Conservation (phyloP, 2,329 filamentous ascomycete genomes). For the Diaporthe capsici region DNA sequence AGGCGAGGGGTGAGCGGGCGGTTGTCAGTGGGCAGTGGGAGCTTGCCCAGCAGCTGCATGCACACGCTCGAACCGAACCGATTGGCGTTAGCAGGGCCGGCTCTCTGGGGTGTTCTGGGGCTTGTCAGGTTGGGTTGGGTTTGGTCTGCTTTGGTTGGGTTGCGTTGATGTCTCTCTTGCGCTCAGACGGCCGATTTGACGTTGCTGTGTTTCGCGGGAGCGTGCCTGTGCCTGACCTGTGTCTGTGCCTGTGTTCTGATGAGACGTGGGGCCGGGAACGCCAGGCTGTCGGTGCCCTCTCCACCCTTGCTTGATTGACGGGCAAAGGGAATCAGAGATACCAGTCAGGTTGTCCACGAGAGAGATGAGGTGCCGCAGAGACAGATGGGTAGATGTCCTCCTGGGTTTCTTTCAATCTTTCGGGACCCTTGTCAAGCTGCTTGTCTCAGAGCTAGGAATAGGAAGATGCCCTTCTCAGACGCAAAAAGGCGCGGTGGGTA, state of each 20-base stretch:
- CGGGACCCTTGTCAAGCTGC: constrained; percentile 5
- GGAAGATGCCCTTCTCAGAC: constrained; percentile 4
- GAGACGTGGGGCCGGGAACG: constrained; percentile 32
- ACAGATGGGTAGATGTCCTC: not conserved
- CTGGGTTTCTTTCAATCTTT: constrained; percentile 11
- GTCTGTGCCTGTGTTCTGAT: constrained; percentile 32
- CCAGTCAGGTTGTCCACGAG: not conserved
- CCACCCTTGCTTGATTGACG: constrained; percentile 22
- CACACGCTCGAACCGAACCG: constrained; percentile 21
- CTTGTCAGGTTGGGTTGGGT: constrained; percentile 12
- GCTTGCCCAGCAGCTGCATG: constrained; percentile 32
- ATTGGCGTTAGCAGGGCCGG: constrained; percentile 30
- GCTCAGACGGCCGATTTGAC: constrained; percentile 20
- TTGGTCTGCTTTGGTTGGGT: constrained; percentile 17
- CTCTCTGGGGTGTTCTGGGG: constrained; percentile 13
- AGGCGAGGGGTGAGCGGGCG: constrained; percentile 4
- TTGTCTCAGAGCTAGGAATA: constrained; percentile 35
- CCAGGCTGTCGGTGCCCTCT: constrained; percentile 27
- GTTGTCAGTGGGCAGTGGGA: constrained; percentile 19
- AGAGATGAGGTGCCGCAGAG: not conserved
- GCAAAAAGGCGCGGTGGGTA: constrained; percentile 4
- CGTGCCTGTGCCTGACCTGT: constrained; percentile 1
- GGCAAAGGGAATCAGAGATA: constrained; percentile 17
- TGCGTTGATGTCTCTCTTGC: constrained; percentile 34
- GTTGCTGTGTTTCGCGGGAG: constrained; percentile 35